Percentiles rank a stretch among this genome's conserved stretches.
These are phyloP conservation scores for Aspergillus bertholletiae DNA, from an alignment of 495 filamentous ascomycete species.

Conservation along the genomic window DNA sequence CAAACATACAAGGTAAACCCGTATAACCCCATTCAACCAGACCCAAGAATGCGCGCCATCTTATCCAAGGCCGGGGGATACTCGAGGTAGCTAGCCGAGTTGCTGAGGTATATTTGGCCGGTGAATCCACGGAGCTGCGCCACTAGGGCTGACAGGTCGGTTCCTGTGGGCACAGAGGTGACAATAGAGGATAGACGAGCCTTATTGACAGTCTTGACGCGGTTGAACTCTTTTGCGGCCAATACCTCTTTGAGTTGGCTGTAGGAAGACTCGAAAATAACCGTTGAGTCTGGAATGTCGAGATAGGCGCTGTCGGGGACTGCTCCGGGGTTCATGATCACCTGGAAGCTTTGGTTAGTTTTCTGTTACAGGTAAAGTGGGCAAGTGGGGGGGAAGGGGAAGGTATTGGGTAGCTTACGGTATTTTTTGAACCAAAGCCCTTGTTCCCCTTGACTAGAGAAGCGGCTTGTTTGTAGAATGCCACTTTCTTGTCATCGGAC, in stretches of 20 bases:
- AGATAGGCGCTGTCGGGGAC: constrained; percentile 23
- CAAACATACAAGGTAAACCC: no score
- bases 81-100: neutral
- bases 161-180: neutral
- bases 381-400: neutral
- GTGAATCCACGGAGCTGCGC: neutral
- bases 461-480: constrained; percentile 11
- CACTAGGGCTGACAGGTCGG: neutral
- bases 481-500: constrained; percentile 5
- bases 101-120: neutral
- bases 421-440: constrained; percentile 15
- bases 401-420: constrained; percentile 10
- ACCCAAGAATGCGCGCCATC: neutral
- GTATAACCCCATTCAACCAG: neutral
- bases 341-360: constrained; percentile 10
- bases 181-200: neutral
- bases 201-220: neutral
- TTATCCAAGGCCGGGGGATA: neutral
- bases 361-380: no score
- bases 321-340: constrained; percentile 31
- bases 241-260: constrained; percentile 9
- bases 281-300: constrained; percentile 12
- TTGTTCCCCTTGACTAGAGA: constrained; percentile 9
- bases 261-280: constrained; percentile 28
- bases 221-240: neutral